Conservation (phyloP, 225 moss, liverwort and hornwort species). For the Pleurozium schreberi region DNA sequence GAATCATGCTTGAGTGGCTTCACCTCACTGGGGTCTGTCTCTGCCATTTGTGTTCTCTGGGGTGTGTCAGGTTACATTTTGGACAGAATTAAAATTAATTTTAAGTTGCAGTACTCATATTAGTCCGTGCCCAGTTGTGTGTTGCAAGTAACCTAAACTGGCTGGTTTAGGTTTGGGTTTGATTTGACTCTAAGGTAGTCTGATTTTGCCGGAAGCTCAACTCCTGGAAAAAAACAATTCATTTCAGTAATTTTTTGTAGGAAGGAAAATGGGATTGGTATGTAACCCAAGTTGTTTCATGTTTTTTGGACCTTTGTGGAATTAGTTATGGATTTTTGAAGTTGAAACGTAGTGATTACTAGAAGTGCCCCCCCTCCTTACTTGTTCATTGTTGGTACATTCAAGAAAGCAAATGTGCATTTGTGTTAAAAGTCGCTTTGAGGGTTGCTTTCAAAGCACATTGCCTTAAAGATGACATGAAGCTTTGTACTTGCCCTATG, state of each 20-base stretch:
- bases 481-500: too few relatives aligned
- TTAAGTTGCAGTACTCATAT: neutral
- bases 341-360: too few relatives aligned
- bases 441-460: too few relatives aligned
- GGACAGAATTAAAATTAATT: neutral
- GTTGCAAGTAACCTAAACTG: neutral
- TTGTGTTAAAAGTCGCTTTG: too few relatives aligned
- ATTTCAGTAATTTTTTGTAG: neutral
- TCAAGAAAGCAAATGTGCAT: too few relatives aligned
- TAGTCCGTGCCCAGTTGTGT: neutral
- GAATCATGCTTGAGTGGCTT: neutral
- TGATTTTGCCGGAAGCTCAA: neutral
- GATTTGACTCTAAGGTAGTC: neutral
- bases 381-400: too few relatives aligned
- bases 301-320: too few relatives aligned
- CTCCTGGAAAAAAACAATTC: rapidly evolving
- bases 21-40: neutral
- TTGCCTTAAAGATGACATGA: too few relatives aligned
- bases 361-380: too few relatives aligned
- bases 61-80: neutral
- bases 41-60: neutral
- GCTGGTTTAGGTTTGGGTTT: neutral
- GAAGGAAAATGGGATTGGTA: neutral
- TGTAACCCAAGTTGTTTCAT: too few relatives aligned
- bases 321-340: too few relatives aligned